These are phyloP conservation scores for Caryopteris hybrid DNA, from an alignment of 305 asterid genomes.

Conservation along the genomic window DNA sequence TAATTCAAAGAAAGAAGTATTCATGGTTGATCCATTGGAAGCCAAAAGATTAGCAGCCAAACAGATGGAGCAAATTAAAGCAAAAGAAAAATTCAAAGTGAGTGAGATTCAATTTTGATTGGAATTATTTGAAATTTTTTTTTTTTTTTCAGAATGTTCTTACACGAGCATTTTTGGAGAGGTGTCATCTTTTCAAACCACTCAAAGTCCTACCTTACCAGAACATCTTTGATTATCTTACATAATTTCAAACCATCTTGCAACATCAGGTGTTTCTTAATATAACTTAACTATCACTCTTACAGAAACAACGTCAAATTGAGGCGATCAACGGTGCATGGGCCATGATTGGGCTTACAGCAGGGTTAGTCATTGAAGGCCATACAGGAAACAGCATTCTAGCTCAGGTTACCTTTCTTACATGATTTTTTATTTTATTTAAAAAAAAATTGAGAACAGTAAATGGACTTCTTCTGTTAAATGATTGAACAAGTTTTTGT, in stretches of 20 bases:
- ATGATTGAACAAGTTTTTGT: background rate
- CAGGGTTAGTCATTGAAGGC: conserved; percentile 78
- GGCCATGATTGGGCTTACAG: conserved; percentile 96
- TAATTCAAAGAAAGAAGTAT: conserved; percentile 45
- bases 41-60: conserved; percentile 90
- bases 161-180: background rate
- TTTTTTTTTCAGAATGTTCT: background rate
- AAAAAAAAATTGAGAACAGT: no score
- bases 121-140: background rate
- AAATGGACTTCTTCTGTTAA: background rate
- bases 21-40: conserved; percentile 94
- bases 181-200: background rate
- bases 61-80: conserved; percentile 77
- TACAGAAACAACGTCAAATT: conserved; percentile 54
- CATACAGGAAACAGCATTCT: conserved; percentile 62
- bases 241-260: no score
- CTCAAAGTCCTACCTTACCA: background rate
- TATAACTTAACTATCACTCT: background rate
- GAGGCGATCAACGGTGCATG: conserved; percentile 95
- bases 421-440: background rate
- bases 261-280: no score
- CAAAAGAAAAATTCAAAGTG: conserved; percentile 63
- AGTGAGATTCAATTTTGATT: conserved; percentile 24
- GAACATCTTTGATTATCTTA: background rate
- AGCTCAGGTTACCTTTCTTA: conserved; percentile 48